Percentiles rank a stretch among this genome's conserved stretches.
Evolutionary conservation across 306 rosid genomes (phyloP).

Genomic region (Leucaena leucocephala): DNA sequence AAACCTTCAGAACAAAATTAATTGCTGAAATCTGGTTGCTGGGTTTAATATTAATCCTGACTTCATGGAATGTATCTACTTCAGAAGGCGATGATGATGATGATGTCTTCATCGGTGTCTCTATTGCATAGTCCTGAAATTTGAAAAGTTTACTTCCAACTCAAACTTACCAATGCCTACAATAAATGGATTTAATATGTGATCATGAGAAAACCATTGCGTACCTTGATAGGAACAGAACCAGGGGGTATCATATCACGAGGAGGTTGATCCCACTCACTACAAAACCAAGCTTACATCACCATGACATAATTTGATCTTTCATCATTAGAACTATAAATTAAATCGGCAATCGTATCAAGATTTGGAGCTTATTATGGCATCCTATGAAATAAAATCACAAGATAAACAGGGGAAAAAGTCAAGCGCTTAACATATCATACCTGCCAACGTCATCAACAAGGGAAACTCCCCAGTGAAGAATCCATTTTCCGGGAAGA

Average conservation of each 20-base stretch:
- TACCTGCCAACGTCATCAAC: constrained; percentile 78
- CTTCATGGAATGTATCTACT: constrained; percentile 66
- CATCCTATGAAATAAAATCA: not conserved
- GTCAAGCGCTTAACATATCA: not conserved
- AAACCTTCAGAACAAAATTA: constrained; percentile 92
- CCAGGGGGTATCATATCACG: constrained; percentile 75
- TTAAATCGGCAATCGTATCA: constrained; percentile 20
- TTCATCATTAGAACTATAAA: not conserved
- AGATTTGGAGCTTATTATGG: constrained; percentile 20
- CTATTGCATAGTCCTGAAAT: constrained; percentile 90
- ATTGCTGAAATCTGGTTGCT: constrained; percentile 61
- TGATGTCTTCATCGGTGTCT: constrained; percentile 73
- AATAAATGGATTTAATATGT: constrained; percentile 12
- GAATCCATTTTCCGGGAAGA: constrained; percentile 87
- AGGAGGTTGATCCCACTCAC: constrained; percentile 99
- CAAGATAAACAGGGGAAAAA: not conserved
- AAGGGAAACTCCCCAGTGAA: constrained; percentile 93
- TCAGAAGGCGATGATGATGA: constrained; percentile 40
- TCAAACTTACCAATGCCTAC: constrained; percentile 35
- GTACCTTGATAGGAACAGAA: constrained; percentile 81
- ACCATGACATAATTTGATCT: constrained; percentile 19
- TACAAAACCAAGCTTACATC: constrained; percentile 44
- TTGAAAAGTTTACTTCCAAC: constrained; percentile 41
- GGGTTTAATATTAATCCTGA: constrained; percentile 63
- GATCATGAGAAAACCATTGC: constrained; percentile 35